phyloP scores from a whole-genome alignment of 768 basidiomycete species.

The Strobilomyces dryophilus region DNA sequence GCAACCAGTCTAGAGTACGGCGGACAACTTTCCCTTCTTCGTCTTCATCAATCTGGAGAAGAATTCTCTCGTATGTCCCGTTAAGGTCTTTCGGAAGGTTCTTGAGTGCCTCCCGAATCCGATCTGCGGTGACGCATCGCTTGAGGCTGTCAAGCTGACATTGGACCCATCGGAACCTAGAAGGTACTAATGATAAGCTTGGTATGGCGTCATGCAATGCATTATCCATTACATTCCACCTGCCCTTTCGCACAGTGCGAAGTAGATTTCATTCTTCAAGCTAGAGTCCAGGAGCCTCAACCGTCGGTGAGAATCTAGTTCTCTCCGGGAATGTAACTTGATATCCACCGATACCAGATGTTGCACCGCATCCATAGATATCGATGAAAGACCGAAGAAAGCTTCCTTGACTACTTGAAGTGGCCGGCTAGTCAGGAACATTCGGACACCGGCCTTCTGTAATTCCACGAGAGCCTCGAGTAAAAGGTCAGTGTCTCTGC shows the following conservation, averaged over 20 bases:
- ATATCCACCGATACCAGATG: constrained; percentile 5
- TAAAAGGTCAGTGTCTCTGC: constrained; percentile 3
- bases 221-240: constrained; percentile 12
- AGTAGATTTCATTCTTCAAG: constrained; percentile 6
- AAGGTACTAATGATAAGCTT: too few species aligned
- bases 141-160: constrained; percentile 11
- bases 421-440: constrained; percentile 11
- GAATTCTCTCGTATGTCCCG: constrained; percentile 6
- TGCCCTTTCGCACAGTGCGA: not conserved
- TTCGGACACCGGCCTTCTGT: not conserved
- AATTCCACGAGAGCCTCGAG: not conserved
- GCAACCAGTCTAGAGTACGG: constrained; percentile 7
- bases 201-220: not conserved
- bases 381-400: not conserved
- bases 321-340: not conserved
- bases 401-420: constrained; percentile 6
- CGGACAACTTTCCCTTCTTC: not conserved
- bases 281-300: not conserved
- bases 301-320: constrained; percentile 5
- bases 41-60: not conserved
- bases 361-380: constrained; percentile 4
- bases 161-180: constrained; percentile 14
- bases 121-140: constrained; percentile 2
- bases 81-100: constrained; percentile 8
- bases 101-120: constrained; percentile 1